Evolutionary conservation across 352 stramenopile species (phyloP).

Genomic region (Phytopythium delawarense): DNA sequence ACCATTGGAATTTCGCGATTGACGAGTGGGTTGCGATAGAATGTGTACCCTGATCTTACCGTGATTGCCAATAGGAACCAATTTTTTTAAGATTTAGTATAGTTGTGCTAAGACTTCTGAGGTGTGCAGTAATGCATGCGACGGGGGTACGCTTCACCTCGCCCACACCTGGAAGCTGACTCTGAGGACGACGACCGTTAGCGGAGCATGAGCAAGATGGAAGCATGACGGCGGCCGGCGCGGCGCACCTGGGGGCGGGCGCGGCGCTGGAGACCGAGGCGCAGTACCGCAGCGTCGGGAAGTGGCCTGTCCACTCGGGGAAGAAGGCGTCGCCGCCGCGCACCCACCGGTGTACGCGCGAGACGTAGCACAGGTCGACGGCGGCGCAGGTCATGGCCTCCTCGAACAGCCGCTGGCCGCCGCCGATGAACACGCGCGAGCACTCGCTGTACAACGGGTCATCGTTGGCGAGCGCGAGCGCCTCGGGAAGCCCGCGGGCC

Average conservation of each 20-base stretch:
- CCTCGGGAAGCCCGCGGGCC: constrained; percentile 34
- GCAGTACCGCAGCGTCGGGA: constrained; percentile 33
- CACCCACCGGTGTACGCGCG: constrained; percentile 47
- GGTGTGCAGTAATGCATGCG: not conserved
- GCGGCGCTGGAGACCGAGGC: constrained; percentile 17
- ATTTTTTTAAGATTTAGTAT: not conserved
- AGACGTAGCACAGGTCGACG: constrained; percentile 55
- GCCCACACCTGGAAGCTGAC: constrained; percentile 38
- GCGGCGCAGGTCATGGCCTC: constrained; percentile 44
- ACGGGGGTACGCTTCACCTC: not conserved
- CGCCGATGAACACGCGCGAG: constrained; percentile 53
- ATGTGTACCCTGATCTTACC: not conserved
- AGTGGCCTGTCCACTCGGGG: constrained; percentile 40
- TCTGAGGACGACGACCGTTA: constrained; percentile 5
- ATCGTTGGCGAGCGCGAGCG: constrained; percentile 26
- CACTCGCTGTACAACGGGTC: constrained; percentile 33
- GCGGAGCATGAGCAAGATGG: not conserved
- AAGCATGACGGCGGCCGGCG: not conserved
- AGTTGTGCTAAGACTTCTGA: not conserved
- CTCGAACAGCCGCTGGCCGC: constrained; percentile 52
- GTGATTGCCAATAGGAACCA: not conserved
- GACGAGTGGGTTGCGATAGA: not conserved
- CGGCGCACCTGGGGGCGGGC: not conserved
- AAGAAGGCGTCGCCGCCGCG: constrained; percentile 52
- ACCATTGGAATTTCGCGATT: constrained; percentile 1